Base-by-base conservation (phyloP, 1,284 basidiomycete genomes). In the Malassezia cuniculi region DNA sequence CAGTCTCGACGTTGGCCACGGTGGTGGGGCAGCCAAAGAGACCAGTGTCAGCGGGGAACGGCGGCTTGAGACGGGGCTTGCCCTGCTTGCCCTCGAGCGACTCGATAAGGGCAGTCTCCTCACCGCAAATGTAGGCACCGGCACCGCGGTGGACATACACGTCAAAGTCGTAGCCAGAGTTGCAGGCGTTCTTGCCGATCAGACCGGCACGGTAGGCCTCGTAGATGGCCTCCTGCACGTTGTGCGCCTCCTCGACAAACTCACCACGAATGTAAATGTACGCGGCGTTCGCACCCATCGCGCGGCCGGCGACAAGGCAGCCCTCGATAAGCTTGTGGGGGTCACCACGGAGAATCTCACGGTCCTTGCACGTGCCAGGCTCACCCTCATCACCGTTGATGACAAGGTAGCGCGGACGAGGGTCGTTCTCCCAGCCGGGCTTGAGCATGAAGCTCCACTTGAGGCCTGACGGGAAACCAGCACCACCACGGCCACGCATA, bases 221-320 rank as follows among this genome's bases (percentile, higher is more conserved):
- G 60, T 81, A 76, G 70, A 97, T 93, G 38, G 90, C 89, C 67
- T 85, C 80, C 70, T 90, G 85, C 30, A 95, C 75, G 69, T 90
- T 85, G 6, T 79, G 77, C 2, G 86, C 89, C 71, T 95, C 90
- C 69, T 87, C 82, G 71, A 82, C 81, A 71, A 97, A 97, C 71
- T 97, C 90, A 60, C 90, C 90, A 55, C 93, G 87, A 60, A 94
- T 87, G 72, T 95, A 97, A 70, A 97, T 97, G 75, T 95, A 97
- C 21, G 90, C 90, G 31, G 89, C 86, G 41, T 71, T 90, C 34
- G 89, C 90, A 70, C 95, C 95, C 90, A 95, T 97, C 14, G 76
- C 81, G 45, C 90, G 81, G n/a, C 90, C 90, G 32, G 90, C 90
- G 45, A 97, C 82, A 35, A 97, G 78, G 69, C 93, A 97, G 21